A percentile compares a stretch with the other conserved stretches of the same genome.
Evolutionary conservation across 2,329 filamentous ascomycete genomes (phyloP).

Genomic region (Botrytis fabae): DNA sequence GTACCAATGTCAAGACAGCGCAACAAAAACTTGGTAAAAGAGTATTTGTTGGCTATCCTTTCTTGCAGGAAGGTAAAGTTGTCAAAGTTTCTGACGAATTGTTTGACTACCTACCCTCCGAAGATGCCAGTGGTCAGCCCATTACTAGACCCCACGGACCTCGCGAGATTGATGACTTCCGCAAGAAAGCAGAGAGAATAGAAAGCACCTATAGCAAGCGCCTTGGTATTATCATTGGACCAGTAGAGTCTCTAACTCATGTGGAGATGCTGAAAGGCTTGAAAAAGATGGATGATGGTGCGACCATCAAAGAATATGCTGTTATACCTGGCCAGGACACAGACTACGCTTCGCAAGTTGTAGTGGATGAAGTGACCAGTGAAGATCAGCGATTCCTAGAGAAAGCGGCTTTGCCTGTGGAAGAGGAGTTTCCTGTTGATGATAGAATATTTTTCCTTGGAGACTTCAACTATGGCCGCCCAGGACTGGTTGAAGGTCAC

Average conservation of each 20-base stretch:
- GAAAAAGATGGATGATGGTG: slow-evolving; percentile 84
- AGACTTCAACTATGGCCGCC: slow-evolving; percentile 88
- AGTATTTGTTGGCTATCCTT: slow-evolving; percentile 92
- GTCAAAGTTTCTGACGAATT: slow-evolving; percentile 88
- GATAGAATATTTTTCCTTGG: slow-evolving; percentile 91
- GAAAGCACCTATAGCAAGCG: slow-evolving; percentile 89
- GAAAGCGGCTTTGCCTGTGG: slow-evolving; percentile 79
- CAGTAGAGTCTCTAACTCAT: slow-evolving; percentile 84
- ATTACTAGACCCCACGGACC: slow-evolving; percentile 69
- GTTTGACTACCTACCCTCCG: slow-evolving; percentile 78
- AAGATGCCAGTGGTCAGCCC: slow-evolving; percentile 61
- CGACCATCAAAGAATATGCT: slow-evolving; percentile 89
- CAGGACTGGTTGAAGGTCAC: slow-evolving; percentile 79
- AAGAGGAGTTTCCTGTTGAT: slow-evolving; percentile 84
- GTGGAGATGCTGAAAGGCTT: slow-evolving; percentile 94
- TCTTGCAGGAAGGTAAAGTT: slow-evolving; percentile 90
- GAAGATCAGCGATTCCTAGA: slow-evolving; percentile 94
- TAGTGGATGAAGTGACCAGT: slow-evolving; percentile 88
- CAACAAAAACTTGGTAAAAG: slow-evolving; percentile 79
- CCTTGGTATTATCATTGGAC: slow-evolving; percentile 81
- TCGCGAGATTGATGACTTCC: slow-evolving; percentile 78
- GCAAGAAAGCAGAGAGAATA: slow-evolving; percentile 78
- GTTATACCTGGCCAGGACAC: slow-evolving; percentile 81
- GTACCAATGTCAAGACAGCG: slow-evolving; percentile 69
- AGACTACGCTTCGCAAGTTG: slow-evolving; percentile 85